These are phyloP conservation scores for Cucumis cinereus DNA, from an alignment of 306 rosid species.

Conservation along the genomic window DNA sequence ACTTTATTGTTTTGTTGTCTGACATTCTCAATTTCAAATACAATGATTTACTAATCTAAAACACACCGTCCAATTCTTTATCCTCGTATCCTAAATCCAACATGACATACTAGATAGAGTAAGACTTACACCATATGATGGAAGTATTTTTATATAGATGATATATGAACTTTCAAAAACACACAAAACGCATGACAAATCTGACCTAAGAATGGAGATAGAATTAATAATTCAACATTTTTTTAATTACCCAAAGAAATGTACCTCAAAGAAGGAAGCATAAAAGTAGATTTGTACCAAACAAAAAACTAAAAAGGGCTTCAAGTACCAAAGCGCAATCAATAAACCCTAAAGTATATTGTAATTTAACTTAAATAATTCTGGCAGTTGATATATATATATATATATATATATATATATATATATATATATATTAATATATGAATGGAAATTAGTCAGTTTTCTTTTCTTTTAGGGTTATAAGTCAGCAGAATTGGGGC, in stretches of 20 bases:
- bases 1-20: no score
- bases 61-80: no score
- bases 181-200: background rate
- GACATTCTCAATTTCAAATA: no score
- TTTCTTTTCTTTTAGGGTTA: background rate
- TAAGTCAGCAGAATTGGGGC: background rate
- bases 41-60: no score
- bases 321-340: background rate
- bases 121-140: no score
- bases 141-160: no score
- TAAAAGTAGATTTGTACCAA: background rate
- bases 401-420: no score
- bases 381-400: no score
- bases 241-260: background rate
- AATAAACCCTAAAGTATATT: background rate
- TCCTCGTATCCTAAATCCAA: no score
- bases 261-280: background rate
- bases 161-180: background rate
- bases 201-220: background rate
- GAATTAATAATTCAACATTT: background rate
- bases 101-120: no score
- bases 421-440: no score
- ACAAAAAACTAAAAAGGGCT: background rate
- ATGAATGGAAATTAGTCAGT: background rate
- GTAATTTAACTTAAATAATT: background rate